Base-by-base conservation (phyloP, 2,329 filamentous ascomycete genomes). In the Talaromyces sp. region DNA sequence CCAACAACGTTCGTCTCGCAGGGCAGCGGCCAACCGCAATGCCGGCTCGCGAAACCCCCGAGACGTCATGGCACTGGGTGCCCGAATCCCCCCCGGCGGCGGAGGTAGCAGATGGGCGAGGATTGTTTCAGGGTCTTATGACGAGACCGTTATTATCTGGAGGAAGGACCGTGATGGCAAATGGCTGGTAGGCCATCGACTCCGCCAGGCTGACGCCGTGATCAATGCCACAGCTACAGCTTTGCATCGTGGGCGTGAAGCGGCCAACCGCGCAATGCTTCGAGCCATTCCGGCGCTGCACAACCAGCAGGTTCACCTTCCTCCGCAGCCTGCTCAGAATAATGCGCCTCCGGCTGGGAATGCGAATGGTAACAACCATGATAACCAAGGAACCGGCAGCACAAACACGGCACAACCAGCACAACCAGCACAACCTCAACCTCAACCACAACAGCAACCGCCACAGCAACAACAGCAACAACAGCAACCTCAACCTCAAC, bases 71-170 rank as follows among this genome's bases (percentile, higher is more conserved):
- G 89, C 91, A 0, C 86, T 91, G 56, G 93, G 93, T 0, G 91
- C 93, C 17, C 95, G 91, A 71, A 82, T 98, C 2, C 93, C 93
- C 1, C 93, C 93, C 0, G 93, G 93, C 13, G 93, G 93, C 27
- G 93, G 93, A 44, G 92, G 93, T 28, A 91, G 91, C 69, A 88
- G 84, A 66, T 97, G 93, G 80, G 92, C 90, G 10, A 88, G 93
- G n/a, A 99, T 99, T 62, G 92, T 99, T 3, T 97, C 93, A 7
- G 95, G 95, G 2, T 96, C 92, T 0, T 99, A 99, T 68, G 95
- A 99, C 68, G 92, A 96, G 77, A 93, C 88, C 11, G 92, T 99
- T 67, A 93, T 97, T 66, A 91, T 99, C 61, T 99, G 95, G 95
- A 89, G 90, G 67, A 88, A 91, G 64, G 90, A 96, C 65, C 85